phyloP scores from a whole-genome alignment of 169 alveolate species.

The Babesia microti region DNA sequence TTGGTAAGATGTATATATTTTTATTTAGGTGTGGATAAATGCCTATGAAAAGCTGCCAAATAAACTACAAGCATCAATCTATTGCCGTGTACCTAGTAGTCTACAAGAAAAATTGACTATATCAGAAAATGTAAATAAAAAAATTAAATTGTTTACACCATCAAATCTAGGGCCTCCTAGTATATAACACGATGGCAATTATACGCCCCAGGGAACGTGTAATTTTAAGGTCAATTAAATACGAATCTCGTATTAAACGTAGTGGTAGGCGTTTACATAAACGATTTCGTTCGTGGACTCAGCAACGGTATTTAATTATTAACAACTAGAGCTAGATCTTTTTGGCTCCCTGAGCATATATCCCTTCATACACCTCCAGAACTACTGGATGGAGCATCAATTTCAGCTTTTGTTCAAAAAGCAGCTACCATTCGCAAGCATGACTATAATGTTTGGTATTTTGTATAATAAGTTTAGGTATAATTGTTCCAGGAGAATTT shows the following conservation, averaged over 20 bases:
- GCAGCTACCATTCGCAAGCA: slow-evolving; percentile 72
- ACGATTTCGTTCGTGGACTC: slow-evolving; percentile 74
- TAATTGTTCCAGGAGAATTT: slow-evolving; percentile 37
- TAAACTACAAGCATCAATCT: too few relatives aligned
- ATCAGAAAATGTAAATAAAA: too few relatives aligned
- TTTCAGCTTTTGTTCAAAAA: slow-evolving; percentile 67
- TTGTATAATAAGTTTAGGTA: slow-evolving; percentile 21
- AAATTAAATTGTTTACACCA: too few relatives aligned
- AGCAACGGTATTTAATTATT: slow-evolving; percentile 44
- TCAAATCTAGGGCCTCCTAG: slow-evolving; percentile 1
- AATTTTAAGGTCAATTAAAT: slow-evolving; percentile 50
- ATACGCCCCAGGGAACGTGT: slow-evolving; percentile 66
- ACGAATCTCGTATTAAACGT: slow-evolving; percentile 56
- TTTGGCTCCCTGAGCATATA: slow-evolving; percentile 70
- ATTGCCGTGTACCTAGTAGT: too few relatives aligned
- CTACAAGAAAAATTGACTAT: too few relatives aligned
- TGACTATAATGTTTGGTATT: slow-evolving; percentile 57
- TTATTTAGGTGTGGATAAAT: too few relatives aligned
- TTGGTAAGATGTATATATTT: too few relatives aligned
- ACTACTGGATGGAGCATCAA: slow-evolving; percentile 58
- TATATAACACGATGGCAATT: slow-evolving; percentile 41
- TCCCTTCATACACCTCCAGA: slow-evolving; percentile 56
- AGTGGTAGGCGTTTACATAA: slow-evolving; percentile 67
- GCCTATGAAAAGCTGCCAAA: too few relatives aligned
- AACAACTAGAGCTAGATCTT: slow-evolving; percentile 53